Conservation (phyloP, 805 yeast species). For the Zygoascus flipseniorum region DNA sequence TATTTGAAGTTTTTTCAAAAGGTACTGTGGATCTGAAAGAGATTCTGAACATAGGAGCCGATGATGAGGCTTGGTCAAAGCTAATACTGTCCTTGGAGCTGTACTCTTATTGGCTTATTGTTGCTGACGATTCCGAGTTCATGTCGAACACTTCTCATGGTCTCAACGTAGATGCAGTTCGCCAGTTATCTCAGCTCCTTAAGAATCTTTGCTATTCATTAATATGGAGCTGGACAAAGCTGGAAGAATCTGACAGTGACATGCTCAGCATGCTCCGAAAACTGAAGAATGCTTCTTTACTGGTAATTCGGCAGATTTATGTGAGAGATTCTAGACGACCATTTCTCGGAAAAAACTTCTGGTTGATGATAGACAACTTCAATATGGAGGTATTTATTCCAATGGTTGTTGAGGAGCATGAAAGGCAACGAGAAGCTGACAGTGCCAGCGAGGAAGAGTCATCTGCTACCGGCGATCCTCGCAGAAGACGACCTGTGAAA, state of each 20-base stretch:
- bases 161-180: conserved; percentile 33
- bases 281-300: conserved; percentile 35
- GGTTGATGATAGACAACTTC: conserved; percentile 37
- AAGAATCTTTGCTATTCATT: conserved; percentile 43
- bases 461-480: background rate
- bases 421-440: conserved; percentile 19
- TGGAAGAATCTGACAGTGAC: background rate
- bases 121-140: conserved; percentile 58
- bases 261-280: conserved; percentile 5
- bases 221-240: conserved; percentile 24
- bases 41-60: background rate
- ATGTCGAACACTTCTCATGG: conserved; percentile 35
- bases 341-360: conserved; percentile 42
- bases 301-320: conserved; percentile 55
- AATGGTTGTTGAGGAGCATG: conserved; percentile 38
- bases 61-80: conserved; percentile 18
- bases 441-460: conserved; percentile 19
- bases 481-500: conserved; percentile 10
- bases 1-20: conserved; percentile 2
- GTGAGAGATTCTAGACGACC: conserved; percentile 54
- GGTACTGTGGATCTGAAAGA: background rate
- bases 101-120: conserved; percentile 56
- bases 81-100: conserved; percentile 50
- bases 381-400: conserved; percentile 33
- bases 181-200: conserved; percentile 38